Base-by-base conservation (phyloP, 805 yeast species). In the Candida manassasensis region DNA sequence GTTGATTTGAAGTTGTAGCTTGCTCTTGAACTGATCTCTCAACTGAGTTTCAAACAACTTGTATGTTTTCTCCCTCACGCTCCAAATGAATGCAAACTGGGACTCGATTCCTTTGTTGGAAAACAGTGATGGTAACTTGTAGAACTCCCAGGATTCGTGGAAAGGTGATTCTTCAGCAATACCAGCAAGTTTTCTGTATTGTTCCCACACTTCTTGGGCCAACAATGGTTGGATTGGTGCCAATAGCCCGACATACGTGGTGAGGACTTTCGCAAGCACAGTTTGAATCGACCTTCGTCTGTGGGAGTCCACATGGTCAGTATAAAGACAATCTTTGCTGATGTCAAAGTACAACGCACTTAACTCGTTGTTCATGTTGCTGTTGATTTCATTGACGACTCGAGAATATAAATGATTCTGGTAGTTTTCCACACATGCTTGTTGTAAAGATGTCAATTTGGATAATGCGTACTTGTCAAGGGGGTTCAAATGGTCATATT, bases 281-380 rank as follows among this genome's bases (percentile, higher is more conserved):
- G 84, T 79, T 55, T 84, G 90, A 6, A 75, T 71, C 2, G 79
- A 63, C 35, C 73, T 63, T 38, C 95, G 71, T 12, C 73, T 64
- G 2, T 52, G 28, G 0, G 82, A 74, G 19, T 59, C 55, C 1
- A 48, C 34, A 0, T 56, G 43, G 41, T 84, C 93, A 0, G 95
- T 83, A 55, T 93, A 93, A 12, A 93, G 67, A 32, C 83, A 67
- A 51, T 93, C 97, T 51, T 93, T 93, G 26, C 83, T 75, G 19
- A 85, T 71, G 50, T 87, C 95, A 57, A 93, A 88, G 58, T 90
- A 93, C 19, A 81, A 65, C 0, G 97, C 77, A 14, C 96, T 87
- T 37, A 89, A 67, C 14, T 78, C 80, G 15, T 75, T 71, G 50
- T 82, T 86, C 69, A 88, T 71, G 51, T 86, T 88, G 37, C 75